A percentile compares a stretch with the other conserved stretches of the same genome.
Evolutionary conservation across 257 asterid species (phyloP).

Genomic region (Nicotiana paniculata): DNA sequence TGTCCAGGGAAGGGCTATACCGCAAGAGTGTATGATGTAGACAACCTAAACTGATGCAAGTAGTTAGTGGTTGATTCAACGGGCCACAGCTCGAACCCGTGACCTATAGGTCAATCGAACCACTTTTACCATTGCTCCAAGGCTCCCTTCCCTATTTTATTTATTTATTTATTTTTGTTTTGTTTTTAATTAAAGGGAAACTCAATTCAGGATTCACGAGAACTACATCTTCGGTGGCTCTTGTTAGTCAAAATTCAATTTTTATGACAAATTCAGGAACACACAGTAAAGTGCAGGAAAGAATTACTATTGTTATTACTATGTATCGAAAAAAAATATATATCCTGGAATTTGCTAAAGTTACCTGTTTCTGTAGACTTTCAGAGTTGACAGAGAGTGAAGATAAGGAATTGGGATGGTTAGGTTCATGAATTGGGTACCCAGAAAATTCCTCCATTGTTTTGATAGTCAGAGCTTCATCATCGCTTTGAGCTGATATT

Average conservation of each 20-base stretch:
- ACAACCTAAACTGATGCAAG: too few species aligned
- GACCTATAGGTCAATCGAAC: too few species aligned
- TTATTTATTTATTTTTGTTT: too few species aligned
- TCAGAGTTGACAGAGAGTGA: constrained; percentile 55
- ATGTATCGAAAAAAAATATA: too few species aligned
- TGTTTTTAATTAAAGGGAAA: neutral
- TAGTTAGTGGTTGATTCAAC: too few species aligned
- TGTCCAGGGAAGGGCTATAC: too few species aligned
- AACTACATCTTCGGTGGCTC: neutral
- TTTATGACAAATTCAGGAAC: constrained; percentile 7
- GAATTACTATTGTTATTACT: too few species aligned
- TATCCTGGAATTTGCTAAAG: neutral
- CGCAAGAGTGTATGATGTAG: too few species aligned
- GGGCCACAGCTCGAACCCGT: too few species aligned
- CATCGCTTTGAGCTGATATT: constrained; percentile 32
- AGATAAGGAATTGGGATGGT: constrained; percentile 30
- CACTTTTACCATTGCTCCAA: too few species aligned
- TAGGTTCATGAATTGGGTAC: constrained; percentile 57
- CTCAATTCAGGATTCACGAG: neutral
- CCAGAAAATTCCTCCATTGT: constrained; percentile 96
- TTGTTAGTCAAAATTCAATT: constrained; percentile 20
- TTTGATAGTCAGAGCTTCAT: constrained; percentile 34
- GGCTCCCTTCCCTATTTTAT: too few species aligned
- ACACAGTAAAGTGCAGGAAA: neutral
- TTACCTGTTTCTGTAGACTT: constrained; percentile 57